Evolutionary conservation across 2,329 filamentous ascomycete species (phyloP), one percentile per base, ranked within the genome.

Genomic region (Nannizzia gypsea): DNA sequence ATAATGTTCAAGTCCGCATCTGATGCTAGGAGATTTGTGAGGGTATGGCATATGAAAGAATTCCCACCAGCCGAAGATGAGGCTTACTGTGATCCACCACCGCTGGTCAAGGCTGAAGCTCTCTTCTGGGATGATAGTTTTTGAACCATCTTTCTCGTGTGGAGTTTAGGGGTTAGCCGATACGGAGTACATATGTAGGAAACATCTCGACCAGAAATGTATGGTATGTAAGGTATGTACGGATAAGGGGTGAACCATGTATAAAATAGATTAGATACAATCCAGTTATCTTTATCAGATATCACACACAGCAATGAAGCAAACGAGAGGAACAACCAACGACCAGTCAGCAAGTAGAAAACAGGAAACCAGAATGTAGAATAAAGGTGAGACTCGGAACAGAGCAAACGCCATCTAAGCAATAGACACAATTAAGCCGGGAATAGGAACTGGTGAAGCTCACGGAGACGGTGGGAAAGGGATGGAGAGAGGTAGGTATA

Each of bases 1-100:
- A 65, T 86, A 22, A 76, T 79, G 3, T 84, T 87, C 62, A 67
- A 74, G 13, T 79, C 80, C n/a, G 73, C 77, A 56, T 72, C 73
- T 8, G 81, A 82, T 62, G 82, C 82, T 20, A 76, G 74, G 59
- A 73, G 78, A 59, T 81, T 81, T 63, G 76, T 77, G 31, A 70
- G 77, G 62, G 70, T 76, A 60, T 84, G 81, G 81, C 78, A 83
- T 71, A 69, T 76, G 44, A 72, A 73, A 58, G 70, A 73, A 24
- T 70, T 82, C 64, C 74, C 75, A 22, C 58, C 34, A 40, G 46
- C 63, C 28, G 15, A 40, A 57, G 48, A 50, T 3, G 22, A 56
- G 4, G 59, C 40, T 22, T 59, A 44, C 56, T 60, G 56, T 26
- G 63, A 64, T 9, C 61, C 64, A 6, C 61, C 55, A 13, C 60